Conservation (phyloP, 2,329 filamentous ascomycete genomes). For the Dothidotthia symphoricarpi region DNA sequence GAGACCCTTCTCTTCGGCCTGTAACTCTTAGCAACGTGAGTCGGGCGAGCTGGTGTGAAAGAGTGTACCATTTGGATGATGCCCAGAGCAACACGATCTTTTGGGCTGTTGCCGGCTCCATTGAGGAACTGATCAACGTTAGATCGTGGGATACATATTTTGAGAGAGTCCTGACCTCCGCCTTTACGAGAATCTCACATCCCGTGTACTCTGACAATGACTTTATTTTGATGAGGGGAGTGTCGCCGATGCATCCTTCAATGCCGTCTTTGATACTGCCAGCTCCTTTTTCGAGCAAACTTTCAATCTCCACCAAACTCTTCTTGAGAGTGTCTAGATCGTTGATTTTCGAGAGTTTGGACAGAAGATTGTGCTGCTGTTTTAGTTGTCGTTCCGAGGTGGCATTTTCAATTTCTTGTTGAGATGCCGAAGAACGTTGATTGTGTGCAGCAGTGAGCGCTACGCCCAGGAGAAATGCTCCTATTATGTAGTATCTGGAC, state of each 20-base stretch:
- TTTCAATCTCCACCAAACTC: conserved; percentile 19
- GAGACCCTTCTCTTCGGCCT: conserved; percentile 75
- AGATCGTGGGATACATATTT: background rate
- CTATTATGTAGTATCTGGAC: conserved; percentile 59
- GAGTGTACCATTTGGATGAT: conserved; percentile 67
- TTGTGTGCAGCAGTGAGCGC: conserved; percentile 56
- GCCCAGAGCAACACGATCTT: conserved; percentile 88
- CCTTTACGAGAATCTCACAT: conserved; percentile 87
- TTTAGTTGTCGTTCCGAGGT: conserved; percentile 16
- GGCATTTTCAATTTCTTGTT: conserved; percentile 17
- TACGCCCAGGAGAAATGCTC: conserved; percentile 75
- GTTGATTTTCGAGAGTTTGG: conserved; percentile 24
- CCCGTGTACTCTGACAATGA: conserved; percentile 84
- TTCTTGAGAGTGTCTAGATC: conserved; percentile 27
- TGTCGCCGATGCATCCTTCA: conserved; percentile 90
- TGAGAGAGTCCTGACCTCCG: conserved; percentile 59
- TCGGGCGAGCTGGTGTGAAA: background rate
- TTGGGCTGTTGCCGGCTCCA: conserved; percentile 88
- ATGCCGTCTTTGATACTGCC: conserved; percentile 69
- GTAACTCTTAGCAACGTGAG: conserved; percentile 6
- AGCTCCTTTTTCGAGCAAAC: conserved; percentile 10
- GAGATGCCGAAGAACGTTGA: conserved; percentile 21
- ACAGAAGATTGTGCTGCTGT: conserved; percentile 21
- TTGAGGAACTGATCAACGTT: conserved; percentile 68
- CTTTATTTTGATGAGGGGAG: conserved; percentile 80